Conservation (phyloP, 2,329 filamentous ascomycete species). For the Sclerotinia subarctica region DNA sequence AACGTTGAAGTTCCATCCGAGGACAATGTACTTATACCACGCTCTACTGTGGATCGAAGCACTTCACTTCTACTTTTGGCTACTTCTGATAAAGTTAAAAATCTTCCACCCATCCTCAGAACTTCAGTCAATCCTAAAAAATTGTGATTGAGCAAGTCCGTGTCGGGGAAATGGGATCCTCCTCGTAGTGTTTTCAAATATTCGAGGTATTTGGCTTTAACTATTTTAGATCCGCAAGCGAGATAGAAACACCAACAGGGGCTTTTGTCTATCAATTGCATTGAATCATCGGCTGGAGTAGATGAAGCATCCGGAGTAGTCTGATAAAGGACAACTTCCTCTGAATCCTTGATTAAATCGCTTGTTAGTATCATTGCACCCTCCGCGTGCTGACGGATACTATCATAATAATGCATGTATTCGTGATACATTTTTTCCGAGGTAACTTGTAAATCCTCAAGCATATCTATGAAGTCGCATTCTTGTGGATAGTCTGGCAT, state of each 20-base stretch:
- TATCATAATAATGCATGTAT: not conserved
- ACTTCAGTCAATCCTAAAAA: not conserved
- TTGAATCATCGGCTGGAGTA: not conserved
- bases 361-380: not conserved
- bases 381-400: not conserved
- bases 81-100: too few species aligned
- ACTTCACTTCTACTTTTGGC: not conserved
- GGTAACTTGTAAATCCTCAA: not conserved
- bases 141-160: too few species aligned
- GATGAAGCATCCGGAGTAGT: not conserved
- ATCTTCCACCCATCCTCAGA: not conserved
- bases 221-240: rapidly evolving
- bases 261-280: too few species aligned
- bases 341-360: not conserved
- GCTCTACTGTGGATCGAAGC: not conserved
- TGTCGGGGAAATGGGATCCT: not conserved
- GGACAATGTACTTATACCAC: too few species aligned
- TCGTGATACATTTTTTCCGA: not conserved
- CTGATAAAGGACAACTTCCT: not conserved
- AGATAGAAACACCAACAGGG: not conserved
- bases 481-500: not conserved
- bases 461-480: not conserved
- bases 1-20: not conserved
- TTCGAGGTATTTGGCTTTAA: not conserved
- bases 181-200: not conserved